phyloP scores from a whole-genome alignment of 306 rosid species.

The Corylus heterophylla region DNA sequence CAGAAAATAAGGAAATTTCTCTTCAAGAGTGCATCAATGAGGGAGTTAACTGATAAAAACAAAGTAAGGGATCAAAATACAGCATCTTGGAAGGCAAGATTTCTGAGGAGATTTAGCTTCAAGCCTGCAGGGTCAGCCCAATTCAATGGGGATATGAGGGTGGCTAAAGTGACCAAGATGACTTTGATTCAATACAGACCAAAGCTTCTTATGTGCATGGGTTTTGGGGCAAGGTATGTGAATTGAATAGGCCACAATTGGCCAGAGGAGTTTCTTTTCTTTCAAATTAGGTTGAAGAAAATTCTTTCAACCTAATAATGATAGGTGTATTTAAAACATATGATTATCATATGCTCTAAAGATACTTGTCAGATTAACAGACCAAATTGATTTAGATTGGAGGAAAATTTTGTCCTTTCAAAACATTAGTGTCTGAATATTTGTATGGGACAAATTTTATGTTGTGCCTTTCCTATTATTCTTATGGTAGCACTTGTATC shows the following conservation, averaged over 20 bases:
- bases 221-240: conserved; percentile 30
- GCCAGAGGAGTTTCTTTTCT: too few relatives aligned
- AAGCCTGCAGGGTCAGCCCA: conserved; percentile 26
- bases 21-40: conserved; percentile 24
- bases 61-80: conserved; percentile 35
- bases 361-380: too few relatives aligned
- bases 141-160: conserved; percentile 26
- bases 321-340: too few relatives aligned
- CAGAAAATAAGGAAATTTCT: conserved; percentile 38
- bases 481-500: background rate
- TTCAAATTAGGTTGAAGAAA: too few relatives aligned
- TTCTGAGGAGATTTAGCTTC: conserved; percentile 42
- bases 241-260: conserved; percentile 22
- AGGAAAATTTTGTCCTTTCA: too few relatives aligned
- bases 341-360: too few relatives aligned
- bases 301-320: too few relatives aligned
- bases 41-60: conserved; percentile 22
- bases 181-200: conserved; percentile 43
- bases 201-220: conserved; percentile 53
- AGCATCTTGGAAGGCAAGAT: conserved; percentile 30
- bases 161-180: conserved; percentile 33
- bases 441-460: background rate
- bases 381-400: too few relatives aligned
- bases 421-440: background rate
- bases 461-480: background rate